These are phyloP conservation scores for Paecilomyces fulvus DNA, from an alignment of 2,329 filamentous ascomycete species.

Conservation along the genomic window DNA sequence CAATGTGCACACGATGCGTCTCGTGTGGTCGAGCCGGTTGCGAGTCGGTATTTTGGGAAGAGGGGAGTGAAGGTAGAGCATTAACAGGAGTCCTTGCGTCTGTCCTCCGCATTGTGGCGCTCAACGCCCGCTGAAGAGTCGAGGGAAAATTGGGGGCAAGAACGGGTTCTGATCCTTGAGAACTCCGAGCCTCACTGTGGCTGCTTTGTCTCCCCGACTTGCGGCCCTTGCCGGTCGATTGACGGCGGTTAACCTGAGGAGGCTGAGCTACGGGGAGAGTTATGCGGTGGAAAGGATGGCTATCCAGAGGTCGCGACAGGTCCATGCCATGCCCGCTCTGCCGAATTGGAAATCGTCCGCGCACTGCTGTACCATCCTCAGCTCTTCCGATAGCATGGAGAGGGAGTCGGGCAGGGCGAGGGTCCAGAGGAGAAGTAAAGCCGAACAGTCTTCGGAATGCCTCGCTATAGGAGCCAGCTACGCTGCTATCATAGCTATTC, in stretches of 20 bases:
- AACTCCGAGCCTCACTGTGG: neutral
- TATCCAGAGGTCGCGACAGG: slow-evolving; percentile 17
- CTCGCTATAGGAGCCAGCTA: slow-evolving; percentile 14
- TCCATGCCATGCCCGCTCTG: slow-evolving; percentile 34
- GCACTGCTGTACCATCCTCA: slow-evolving; percentile 32
- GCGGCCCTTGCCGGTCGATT: neutral
- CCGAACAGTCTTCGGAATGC: slow-evolving; percentile 24
- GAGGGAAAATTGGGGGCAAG: neutral
- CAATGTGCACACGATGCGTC: neutral
- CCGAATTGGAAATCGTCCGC: slow-evolving; percentile 32
- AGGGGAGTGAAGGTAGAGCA: neutral
- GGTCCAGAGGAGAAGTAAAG: slow-evolving; percentile 10
- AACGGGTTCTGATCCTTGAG: neutral
- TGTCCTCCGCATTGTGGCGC: neutral
- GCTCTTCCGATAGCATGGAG: slow-evolving; percentile 25
- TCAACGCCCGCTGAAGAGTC: neutral
- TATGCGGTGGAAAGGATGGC: slow-evolving; percentile 28
- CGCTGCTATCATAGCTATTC: slow-evolving; percentile 1
- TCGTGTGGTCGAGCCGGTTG: neutral
- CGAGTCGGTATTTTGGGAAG: neutral
- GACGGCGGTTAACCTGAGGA: neutral
- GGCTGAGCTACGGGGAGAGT: slow-evolving; percentile 16
- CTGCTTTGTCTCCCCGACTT: neutral
- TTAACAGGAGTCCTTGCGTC: neutral
- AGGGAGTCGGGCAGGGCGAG: slow-evolving; percentile 8